Base-by-base conservation (phyloP, 192 early-diverging fungal genomes). In the Rhizophagus clarus region DNA sequence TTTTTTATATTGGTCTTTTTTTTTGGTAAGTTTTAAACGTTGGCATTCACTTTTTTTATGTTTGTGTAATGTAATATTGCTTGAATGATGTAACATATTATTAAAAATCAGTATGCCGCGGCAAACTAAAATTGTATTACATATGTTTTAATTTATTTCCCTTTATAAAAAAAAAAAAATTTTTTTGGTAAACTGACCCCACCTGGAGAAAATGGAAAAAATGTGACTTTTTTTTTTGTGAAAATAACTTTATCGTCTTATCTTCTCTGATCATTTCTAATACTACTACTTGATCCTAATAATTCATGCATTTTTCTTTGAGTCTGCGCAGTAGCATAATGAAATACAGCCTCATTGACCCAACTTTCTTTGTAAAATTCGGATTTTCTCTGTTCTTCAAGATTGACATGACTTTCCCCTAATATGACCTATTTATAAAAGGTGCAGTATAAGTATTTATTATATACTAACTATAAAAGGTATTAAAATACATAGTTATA, bases 291-390 rank as follows among this genome's bases (percentile, higher is more conserved):
- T 56, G 51, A 56, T 22, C 51, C 51, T 56, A 56, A 56, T 56
- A 56, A 56, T 56, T 56, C 51, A 22, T 56, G 51, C 51, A 56
- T 56, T 56, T 56, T 56, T 56, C 20, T 56, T 2, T 56, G 51
- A 56, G 51, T 56, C 89, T 92, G 92, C 49, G 92, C 90, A 2
- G 90, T 89, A 47, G 97, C 85, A 83, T 97, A 97, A 78, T 97
- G 94, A 85, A 96, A 96, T 0, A 97, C 89, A 2, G 96, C 96
- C 83, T 97, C 97, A 67, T 94, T 89, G 24, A 96, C 94, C 92
- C 93, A 93, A 24, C 85, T 80, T 66, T 95, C 88, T 66, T 92
- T 89, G 80, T 91, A 96, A 76, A 95, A 95, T 51, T 91, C 90
- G 4, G 92, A 81, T 14, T 87, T 84, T 67, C 93, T 84, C 56